Evolutionary conservation across 2,329 filamentous ascomycete genomes (phyloP).

Genomic region (Alternaria sp.): DNA sequence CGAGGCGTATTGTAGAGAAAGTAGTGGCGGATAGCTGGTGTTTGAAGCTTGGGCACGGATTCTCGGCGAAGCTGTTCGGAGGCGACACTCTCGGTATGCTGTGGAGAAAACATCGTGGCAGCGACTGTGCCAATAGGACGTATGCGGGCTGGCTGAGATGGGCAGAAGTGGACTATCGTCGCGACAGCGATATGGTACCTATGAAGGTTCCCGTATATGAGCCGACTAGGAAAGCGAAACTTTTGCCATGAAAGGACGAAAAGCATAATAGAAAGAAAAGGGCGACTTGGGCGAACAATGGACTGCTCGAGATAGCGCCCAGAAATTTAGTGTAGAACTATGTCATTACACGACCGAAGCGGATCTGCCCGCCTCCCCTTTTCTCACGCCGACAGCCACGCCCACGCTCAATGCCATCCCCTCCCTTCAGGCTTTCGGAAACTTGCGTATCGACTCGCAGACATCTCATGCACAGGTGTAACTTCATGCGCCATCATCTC

Average conservation of each 20-base stretch:
- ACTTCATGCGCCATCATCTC: neutral
- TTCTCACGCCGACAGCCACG: neutral
- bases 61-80: slow-evolving; percentile 58
- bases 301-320: neutral
- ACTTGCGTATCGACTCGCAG: neutral
- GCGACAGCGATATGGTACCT: slow-evolving; percentile 32
- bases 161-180: slow-evolving; percentile 57
- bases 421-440: neutral
- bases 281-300: neutral
- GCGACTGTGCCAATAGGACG: slow-evolving; percentile 58
- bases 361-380: neutral
- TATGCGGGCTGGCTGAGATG: slow-evolving; percentile 63
- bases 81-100: slow-evolving; percentile 58
- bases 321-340: neutral
- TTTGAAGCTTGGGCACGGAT: slow-evolving; percentile 63
- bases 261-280: neutral
- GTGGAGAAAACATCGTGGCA: slow-evolving; percentile 59
- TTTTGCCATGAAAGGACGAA: neutral
- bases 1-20: slow-evolving; percentile 59
- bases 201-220: slow-evolving; percentile 21
- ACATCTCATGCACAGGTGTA: neutral
- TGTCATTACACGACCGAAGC: neutral
- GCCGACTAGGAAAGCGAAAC: slow-evolving; percentile 19
- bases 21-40: slow-evolving; percentile 60
- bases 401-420: neutral